phyloP scores from a whole-genome alignment of 805 yeast species.

The Komagataella pastoris region DNA sequence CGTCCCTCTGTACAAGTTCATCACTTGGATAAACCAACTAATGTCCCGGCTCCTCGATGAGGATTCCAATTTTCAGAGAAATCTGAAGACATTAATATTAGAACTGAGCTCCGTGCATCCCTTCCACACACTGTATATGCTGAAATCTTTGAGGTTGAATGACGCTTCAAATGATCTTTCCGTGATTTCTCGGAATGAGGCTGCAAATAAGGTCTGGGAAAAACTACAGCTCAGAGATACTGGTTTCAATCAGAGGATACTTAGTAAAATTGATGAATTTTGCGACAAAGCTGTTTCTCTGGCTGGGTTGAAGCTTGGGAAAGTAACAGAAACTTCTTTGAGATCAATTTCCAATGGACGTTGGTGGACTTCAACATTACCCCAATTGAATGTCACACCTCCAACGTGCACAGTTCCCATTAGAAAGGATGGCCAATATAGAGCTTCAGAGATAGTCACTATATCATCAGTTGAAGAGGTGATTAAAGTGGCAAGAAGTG shows the following conservation, averaged over 20 bases:
- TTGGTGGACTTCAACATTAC: conserved; percentile 47
- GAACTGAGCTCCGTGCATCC: conserved; percentile 48
- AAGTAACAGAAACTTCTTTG: conserved; percentile 18
- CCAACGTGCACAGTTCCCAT: conserved; percentile 44
- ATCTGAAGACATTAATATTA: conserved; percentile 32
- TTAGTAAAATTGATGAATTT: conserved; percentile 33
- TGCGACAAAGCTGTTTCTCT: conserved; percentile 36
- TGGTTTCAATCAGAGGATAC: conserved; percentile 13
- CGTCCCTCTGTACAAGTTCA: conserved; percentile 48
- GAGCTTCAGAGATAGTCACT: conserved; percentile 7
- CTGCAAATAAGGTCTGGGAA: conserved; percentile 37
- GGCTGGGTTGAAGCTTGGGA: conserved; percentile 30
- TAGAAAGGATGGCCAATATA: conserved; percentile 29
- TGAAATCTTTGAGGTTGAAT: conserved; percentile 44
- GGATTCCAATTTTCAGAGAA: conserved; percentile 33
- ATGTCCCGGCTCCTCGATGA: conserved; percentile 53
- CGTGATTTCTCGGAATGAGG: conserved; percentile 30
- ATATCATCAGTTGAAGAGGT: conserved; percentile 30
- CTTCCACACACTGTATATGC: conserved; percentile 52
- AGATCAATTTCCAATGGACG: conserved; percentile 25
- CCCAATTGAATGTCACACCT: conserved; percentile 38
- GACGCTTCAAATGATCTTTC: conserved; percentile 21
- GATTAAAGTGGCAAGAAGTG: conserved; percentile 60
- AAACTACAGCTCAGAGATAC: conserved; percentile 16
- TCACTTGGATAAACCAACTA: conserved; percentile 77